Base-by-base conservation (phyloP, 2,329 filamentous ascomycete genomes). In the Diaporthe ampelina region DNA sequence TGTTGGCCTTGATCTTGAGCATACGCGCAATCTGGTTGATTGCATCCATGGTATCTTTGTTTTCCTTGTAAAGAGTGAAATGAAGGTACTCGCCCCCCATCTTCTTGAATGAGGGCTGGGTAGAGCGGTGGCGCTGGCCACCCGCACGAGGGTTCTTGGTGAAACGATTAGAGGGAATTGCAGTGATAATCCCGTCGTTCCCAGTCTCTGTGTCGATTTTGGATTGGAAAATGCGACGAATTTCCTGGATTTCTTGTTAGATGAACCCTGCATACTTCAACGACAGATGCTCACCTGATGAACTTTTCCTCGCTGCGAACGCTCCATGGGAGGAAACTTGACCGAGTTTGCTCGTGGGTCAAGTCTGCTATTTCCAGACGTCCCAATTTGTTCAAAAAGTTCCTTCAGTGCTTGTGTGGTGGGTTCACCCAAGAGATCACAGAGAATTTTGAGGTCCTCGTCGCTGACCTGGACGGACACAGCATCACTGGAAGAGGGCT, bases 21-120 rank as follows among this genome's bases (percentile, higher is more conserved):
- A 93, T 89, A 57, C 93, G 93, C 0, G 92, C 91, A 54, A 98
- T 89, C 79, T 93, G 94, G 70, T 91, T 92, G 70, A 97, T 88
- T 0, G 94, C 93, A 79, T 98, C 95, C 94, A 98, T 97, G 1
- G 95, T 98, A 81, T 98, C 95, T 81, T 96, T 95, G 85, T 98
- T 98, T 85, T 98, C 95, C 85, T 98, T 98, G 89, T 96, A 97
- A 69, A 98, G 87, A 0, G 94, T 96, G 82, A 98, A 97, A 82
- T 98, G 95, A 19, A 98, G 86, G 82, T 94, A 97, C 65, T 95
- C 93, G 24, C 94, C 94, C n/a, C 88, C 82, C 75, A 74, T 79
- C 77, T 77, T 70, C 48, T 76, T 72, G 24, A 76, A 76, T 3
- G 74, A 76, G 11, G 72, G 72, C 37, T 74, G 72, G 15, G 68